Evolutionary conservation across 2,329 filamentous ascomycete species (phyloP).

Genomic region (Acrocalymma vagum): DNA sequence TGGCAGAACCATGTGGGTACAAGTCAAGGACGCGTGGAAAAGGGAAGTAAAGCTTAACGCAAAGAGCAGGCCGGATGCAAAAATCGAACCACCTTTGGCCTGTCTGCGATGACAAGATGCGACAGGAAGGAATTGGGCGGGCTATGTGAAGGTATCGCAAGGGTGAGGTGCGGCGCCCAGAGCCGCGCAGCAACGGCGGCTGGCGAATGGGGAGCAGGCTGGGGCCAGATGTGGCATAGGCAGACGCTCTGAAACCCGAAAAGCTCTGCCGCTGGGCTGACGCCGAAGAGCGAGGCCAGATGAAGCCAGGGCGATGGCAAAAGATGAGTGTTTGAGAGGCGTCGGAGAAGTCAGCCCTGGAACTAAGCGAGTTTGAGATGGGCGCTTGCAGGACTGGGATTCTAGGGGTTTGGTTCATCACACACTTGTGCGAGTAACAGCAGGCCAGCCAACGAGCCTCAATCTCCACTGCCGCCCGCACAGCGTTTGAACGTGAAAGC

Average conservation of each 20-base stretch:
- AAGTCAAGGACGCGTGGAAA: constrained; percentile 37
- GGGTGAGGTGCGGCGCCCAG: constrained; percentile 33
- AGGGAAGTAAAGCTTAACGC: constrained; percentile 32
- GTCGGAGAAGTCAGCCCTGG: constrained; percentile 31
- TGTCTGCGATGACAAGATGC: constrained; percentile 35
- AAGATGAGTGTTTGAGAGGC: constrained; percentile 43
- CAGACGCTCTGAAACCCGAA: constrained; percentile 36
- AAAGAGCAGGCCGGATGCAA: constrained; percentile 39
- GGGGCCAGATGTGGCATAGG: constrained; percentile 20
- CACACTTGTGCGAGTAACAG: constrained; percentile 4
- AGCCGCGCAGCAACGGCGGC: constrained; percentile 17
- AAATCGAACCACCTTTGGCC: constrained; percentile 45
- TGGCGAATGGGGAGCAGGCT: constrained; percentile 35
- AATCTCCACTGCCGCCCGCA: no score
- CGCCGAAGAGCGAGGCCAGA: constrained; percentile 26
- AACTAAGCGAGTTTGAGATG: constrained; percentile 29
- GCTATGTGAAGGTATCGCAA: constrained; percentile 38
- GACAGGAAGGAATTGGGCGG: constrained; percentile 36
- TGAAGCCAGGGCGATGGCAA: constrained; percentile 7
- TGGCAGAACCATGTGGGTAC: constrained; percentile 35
- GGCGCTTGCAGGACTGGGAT: no score
- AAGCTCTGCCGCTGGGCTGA: constrained; percentile 30
- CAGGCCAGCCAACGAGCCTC: no score
- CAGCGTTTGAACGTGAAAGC: no score
- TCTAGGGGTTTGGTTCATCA: no score